These are phyloP conservation scores for Aureobasidium leucospermi DNA, from an alignment of 2,329 filamentous ascomycete genomes.

Conservation along the genomic window DNA sequence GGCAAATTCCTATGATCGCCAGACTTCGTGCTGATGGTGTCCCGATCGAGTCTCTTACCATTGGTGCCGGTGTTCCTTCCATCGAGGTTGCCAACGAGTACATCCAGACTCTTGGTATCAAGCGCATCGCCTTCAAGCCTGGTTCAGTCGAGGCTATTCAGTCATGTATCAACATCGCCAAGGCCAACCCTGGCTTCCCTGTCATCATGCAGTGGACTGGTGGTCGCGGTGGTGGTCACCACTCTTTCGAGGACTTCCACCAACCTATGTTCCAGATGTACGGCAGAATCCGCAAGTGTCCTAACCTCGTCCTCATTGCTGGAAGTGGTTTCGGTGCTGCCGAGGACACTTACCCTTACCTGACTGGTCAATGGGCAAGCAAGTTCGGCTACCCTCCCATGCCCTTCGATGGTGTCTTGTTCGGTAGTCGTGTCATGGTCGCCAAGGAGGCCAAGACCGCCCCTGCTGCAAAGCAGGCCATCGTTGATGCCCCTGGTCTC, in stretches of 20 bases:
- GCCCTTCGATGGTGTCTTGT: slow-evolving; percentile 88
- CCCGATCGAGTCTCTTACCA: slow-evolving; percentile 84
- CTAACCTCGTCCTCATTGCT: slow-evolving; percentile 82
- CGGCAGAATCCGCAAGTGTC: slow-evolving; percentile 71
- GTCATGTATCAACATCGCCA: slow-evolving; percentile 83
- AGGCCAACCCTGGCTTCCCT: slow-evolving; percentile 90
- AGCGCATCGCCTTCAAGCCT: slow-evolving; percentile 92
- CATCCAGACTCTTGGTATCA: slow-evolving; percentile 83
- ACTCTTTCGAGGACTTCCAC: slow-evolving; percentile 94
- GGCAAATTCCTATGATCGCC: slow-evolving; percentile 82
- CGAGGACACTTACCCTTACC: slow-evolving; percentile 85
- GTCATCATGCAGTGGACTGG: slow-evolving; percentile 92
- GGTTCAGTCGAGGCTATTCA: slow-evolving; percentile 85
- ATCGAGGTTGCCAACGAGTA: slow-evolving; percentile 91
- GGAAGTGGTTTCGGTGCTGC: slow-evolving; percentile 87
- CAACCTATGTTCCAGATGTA: slow-evolving; percentile 89
- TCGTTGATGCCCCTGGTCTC: slow-evolving; percentile 75
- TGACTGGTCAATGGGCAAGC: slow-evolving; percentile 82
- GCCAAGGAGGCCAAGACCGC: slow-evolving; percentile 88
- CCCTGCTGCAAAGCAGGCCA: slow-evolving; percentile 79
- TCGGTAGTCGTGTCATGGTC: slow-evolving; percentile 91
- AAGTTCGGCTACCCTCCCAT: slow-evolving; percentile 83
- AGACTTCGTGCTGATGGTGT: slow-evolving; percentile 77
- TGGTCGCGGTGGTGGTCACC: slow-evolving; percentile 85
- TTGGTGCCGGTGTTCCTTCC: slow-evolving; percentile 87